Evolutionary conservation across 139 green algal species (phyloP), one percentile per base, ranked within the genome.

Genomic region (Tetradesmus obliquus): DNA sequence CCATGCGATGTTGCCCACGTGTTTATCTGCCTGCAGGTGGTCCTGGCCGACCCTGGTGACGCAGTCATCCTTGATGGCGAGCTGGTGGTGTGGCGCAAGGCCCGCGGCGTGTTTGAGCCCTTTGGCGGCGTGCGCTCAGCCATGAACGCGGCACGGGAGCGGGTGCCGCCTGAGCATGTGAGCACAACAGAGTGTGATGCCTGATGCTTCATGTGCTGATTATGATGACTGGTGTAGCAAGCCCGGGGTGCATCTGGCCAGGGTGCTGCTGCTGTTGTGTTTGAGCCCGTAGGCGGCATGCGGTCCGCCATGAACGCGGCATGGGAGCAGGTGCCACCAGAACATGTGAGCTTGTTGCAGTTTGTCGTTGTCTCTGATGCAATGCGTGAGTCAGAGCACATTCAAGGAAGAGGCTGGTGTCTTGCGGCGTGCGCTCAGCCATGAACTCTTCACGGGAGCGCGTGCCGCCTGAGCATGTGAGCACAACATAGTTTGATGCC

Each of bases 41-140:
- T 17, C 2, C 66, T 76, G 10, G 66, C 66, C n/a, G 66, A 76
- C 17, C 66, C 66, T 76, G 66, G 66, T 24, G 66, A 76, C n/a
- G 66, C 66, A 12, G 22, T 72, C 55, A 94, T 97, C 1, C 93
- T 97, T 60, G 96, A 97, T 82, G 95, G 95, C 0, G 96, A 97
- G 92, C 74, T 97, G 57, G 60, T 96, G 19, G 93, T 96, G 20
- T 96, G 93, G 94, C 97, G 96, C 91, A 95, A 95, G 89, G 91
- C 3, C 0, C 91, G 93, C 86, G 57, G 91, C 19, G 60, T 71
- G 7, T 97, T 96, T 91, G 96, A 97, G 92, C 87, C 94, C 0
- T 98, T 98, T 94, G 95, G 96, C 13, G 86, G 84, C 24, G 55
- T 97, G 8, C 92, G 93, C 66, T 71, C 86, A 1, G 80, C 93